Evolutionary conservation across 2,329 filamentous ascomycete genomes (phyloP).

Genomic region (Exserohilum turcica): DNA sequence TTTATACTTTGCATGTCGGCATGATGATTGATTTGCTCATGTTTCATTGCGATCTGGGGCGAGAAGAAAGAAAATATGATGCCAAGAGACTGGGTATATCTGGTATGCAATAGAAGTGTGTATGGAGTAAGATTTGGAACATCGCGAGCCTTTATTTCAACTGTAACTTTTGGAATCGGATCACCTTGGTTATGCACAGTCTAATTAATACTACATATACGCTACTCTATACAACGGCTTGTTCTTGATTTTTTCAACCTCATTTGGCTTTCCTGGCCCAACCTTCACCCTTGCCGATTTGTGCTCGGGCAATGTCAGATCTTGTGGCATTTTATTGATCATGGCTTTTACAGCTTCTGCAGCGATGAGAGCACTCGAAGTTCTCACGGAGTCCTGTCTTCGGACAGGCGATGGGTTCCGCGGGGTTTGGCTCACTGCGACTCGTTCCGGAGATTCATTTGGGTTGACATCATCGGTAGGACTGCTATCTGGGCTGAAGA

Average conservation of each 20-base stretch:
- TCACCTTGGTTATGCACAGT: too few species aligned
- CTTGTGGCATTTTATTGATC: constrained; percentile 12
- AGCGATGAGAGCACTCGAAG: constrained; percentile 5
- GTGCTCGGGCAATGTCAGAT: constrained; percentile 1
- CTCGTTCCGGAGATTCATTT: constrained; percentile 4
- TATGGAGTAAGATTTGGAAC: too few species aligned
- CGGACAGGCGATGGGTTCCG: constrained; percentile 17
- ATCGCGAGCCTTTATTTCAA: too few species aligned
- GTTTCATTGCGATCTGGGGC: too few species aligned
- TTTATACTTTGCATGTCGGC: too few species aligned
- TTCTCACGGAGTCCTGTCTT: constrained; percentile 16
- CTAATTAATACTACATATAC: constrained; percentile 19
- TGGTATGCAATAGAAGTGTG: too few species aligned
- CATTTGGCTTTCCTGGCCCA: constrained; percentile 9
- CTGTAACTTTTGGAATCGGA: too few species aligned
- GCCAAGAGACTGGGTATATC: too few species aligned
- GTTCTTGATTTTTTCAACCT: constrained; percentile 34
- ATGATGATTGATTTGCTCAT: too few species aligned
- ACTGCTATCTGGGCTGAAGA: constrained; percentile 25
- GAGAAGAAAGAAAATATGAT: too few species aligned
- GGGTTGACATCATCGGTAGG: neutral
- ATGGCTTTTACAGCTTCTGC: constrained; percentile 11
- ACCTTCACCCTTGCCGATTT: constrained; percentile 3
- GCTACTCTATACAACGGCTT: constrained; percentile 38
- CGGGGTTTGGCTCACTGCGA: constrained; percentile 16